These are phyloP conservation scores for Colletotrichum sp. DNA, from an alignment of 2,329 filamentous ascomycete genomes.

Conservation along the genomic window DNA sequence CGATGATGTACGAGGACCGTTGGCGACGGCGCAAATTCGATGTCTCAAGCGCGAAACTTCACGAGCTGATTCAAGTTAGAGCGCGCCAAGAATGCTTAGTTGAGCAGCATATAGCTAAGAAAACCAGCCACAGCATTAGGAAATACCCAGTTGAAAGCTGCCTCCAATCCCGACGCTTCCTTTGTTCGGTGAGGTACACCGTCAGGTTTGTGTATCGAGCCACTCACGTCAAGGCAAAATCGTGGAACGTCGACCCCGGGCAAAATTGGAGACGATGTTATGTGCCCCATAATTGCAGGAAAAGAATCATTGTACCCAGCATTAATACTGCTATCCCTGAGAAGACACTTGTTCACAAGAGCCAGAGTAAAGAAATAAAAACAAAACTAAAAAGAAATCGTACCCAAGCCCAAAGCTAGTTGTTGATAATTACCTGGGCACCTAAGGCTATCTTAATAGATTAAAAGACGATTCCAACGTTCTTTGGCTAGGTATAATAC, in stretches of 20 bases:
- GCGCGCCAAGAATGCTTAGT: not conserved
- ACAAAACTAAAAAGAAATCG: not conserved
- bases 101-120: not conserved
- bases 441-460: not conserved
- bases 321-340: not conserved
- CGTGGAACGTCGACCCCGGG: not conserved
- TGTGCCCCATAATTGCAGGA: not conserved
- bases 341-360: not conserved
- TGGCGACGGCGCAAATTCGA: not conserved
- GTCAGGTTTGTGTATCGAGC: not conserved
- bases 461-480: not conserved
- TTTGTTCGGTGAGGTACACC: not conserved
- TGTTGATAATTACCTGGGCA: not conserved
- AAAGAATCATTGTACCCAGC: not conserved
- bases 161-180: not conserved
- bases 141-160: not conserved
- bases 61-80: not conserved
- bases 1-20: not conserved
- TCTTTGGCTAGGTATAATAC: not conserved
- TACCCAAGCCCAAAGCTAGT: not conserved
- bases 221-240: not conserved
- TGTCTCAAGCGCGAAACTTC: not conserved
- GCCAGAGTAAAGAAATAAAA: not conserved
- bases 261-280: not conserved
- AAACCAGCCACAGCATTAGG: not conserved